Conservation (phyloP, 345 rosid species). For the Aquilaria sinensis region DNA sequence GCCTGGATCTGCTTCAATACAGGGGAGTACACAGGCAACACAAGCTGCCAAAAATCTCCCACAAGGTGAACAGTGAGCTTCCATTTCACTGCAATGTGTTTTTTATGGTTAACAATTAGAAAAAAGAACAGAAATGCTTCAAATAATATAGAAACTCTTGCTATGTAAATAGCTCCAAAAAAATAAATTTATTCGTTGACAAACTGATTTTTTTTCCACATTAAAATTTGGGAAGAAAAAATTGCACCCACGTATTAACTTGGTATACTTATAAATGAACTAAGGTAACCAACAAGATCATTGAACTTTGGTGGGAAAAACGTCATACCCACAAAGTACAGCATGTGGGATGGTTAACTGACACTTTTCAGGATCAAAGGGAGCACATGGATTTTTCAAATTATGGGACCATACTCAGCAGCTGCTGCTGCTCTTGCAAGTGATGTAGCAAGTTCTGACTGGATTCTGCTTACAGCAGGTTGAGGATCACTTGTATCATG, state of each 20-base stretch:
- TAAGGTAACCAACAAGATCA: background rate
- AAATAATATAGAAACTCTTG: background rate
- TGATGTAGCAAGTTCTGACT: conserved; percentile 37
- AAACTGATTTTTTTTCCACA: background rate
- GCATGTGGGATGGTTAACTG: conserved; percentile 48
- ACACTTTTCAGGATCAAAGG: conserved; percentile 31
- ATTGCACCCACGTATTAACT: too few relatives aligned
- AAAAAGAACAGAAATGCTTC: background rate
- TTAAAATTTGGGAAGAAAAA: background rate
- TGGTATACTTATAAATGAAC: background rate
- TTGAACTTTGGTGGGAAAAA: background rate
- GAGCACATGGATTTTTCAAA: conserved; percentile 33
- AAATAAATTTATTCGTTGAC: too few relatives aligned
- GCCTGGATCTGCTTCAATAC: conserved; percentile 39
- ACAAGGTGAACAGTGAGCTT: conserved; percentile 59
- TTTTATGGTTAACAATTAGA: conserved; percentile 1
- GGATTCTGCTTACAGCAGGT: conserved; percentile 10
- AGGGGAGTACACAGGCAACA: conserved; percentile 46
- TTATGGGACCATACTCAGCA: conserved; percentile 49
- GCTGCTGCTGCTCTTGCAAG: conserved; percentile 36
- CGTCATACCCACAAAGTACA: conserved; percentile 44
- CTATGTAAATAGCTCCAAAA: too few relatives aligned
- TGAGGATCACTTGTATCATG: too few relatives aligned
- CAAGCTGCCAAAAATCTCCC: conserved; percentile 54
- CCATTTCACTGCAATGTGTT: conserved; percentile 50